Percentiles rank a stretch among this genome's conserved stretches.
Evolutionary conservation across 2,329 filamentous ascomycete genomes (phyloP).

Genomic region (Magnaporthiopsis rhizophila): DNA sequence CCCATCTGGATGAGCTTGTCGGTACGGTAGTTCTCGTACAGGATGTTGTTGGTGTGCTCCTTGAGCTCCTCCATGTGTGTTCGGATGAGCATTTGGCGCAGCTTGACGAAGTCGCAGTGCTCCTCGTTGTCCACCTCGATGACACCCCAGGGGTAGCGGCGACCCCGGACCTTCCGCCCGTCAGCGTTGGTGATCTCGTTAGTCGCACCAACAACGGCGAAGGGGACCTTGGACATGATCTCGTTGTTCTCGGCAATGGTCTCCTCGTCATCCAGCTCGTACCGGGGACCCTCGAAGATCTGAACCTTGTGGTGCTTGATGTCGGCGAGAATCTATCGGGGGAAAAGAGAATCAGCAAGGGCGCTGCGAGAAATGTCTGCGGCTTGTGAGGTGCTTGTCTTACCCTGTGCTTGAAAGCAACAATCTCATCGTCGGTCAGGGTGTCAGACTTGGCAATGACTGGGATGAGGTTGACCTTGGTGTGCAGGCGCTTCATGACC

Average conservation of each 20-base stretch:
- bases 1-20: constrained; percentile 99
- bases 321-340: constrained; percentile 77
- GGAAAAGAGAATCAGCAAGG: constrained; percentile 4
- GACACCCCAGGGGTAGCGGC: constrained; percentile 94
- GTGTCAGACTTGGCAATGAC: constrained; percentile 99
- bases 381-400: constrained; percentile 28
- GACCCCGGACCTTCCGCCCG: constrained; percentile 90
- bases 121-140: constrained; percentile 99
- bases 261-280: constrained; percentile 98
- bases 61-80: constrained; percentile 99
- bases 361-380: not conserved
- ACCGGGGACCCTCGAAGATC: constrained; percentile 97
- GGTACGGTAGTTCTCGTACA: constrained; percentile 99
- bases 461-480: constrained; percentile 99
- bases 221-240: constrained; percentile 99
- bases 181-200: constrained; percentile 86
- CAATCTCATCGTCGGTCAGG: constrained; percentile 92
- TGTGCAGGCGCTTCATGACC: constrained; percentile 98
- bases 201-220: constrained; percentile 95
- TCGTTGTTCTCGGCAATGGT: constrained; percentile 99
- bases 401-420: constrained; percentile 92
- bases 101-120: constrained; percentile 99
- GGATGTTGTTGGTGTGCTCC: constrained; percentile 97
- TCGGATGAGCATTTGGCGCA: constrained; percentile 98
- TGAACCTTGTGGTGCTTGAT: constrained; percentile 97